Evolutionary conservation across 768 basidiomycete species (phyloP).

Genomic region (Phylloporus scabripes): DNA sequence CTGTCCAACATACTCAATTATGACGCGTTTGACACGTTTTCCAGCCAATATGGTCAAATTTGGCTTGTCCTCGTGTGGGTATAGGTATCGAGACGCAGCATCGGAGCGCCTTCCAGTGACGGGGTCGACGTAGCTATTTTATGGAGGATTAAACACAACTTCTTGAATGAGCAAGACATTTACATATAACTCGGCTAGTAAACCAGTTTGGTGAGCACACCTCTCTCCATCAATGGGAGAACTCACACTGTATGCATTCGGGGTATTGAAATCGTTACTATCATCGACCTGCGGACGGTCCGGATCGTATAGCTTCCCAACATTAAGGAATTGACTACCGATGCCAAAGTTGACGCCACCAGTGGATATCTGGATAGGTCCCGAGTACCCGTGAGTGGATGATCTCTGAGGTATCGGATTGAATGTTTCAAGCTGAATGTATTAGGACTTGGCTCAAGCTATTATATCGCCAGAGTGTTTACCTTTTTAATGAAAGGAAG

Average conservation of each 20-base stretch:
- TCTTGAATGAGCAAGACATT: background rate
- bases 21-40: background rate
- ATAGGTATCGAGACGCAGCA: conserved; percentile 34
- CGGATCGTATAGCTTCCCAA: conserved; percentile 45
- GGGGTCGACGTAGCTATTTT: conserved; percentile 47
- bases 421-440: conserved; percentile 29
- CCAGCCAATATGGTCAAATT: conserved; percentile 33
- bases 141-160: too few species aligned
- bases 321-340: conserved; percentile 42
- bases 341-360: conserved; percentile 5
- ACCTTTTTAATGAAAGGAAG: conserved; percentile 59
- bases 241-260: conserved; percentile 23
- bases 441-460: conserved; percentile 3
- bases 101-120: conserved; percentile 34
- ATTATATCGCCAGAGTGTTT: background rate
- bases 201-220: background rate
- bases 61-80: conserved; percentile 24
- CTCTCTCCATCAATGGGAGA: background rate
- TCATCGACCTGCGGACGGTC: conserved; percentile 41
- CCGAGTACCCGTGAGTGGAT: conserved; percentile 33
- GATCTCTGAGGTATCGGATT: conserved; percentile 19
- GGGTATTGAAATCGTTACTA: conserved; percentile 38
- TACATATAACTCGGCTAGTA: conserved; percentile 17
- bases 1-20: conserved; percentile 30
- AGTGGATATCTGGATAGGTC: conserved; percentile 25